These are phyloP conservation scores for Ophiostoma sp. DNA, from an alignment of 2,329 filamentous ascomycete genomes.

Conservation along the genomic window DNA sequence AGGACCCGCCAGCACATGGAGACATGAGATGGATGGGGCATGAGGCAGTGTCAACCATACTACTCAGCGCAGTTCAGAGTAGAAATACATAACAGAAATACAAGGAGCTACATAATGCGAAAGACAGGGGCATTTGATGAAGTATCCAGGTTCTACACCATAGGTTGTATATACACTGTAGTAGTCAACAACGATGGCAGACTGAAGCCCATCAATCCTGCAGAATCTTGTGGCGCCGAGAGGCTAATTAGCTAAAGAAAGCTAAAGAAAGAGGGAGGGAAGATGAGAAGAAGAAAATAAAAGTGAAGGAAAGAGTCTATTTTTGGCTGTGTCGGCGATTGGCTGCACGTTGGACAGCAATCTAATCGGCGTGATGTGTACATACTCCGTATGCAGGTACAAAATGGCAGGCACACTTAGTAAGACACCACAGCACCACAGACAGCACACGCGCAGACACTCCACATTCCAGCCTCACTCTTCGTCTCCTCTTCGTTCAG, in stretches of 20 bases:
- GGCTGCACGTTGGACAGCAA: neutral
- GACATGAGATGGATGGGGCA: neutral
- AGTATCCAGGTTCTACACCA: too few species aligned
- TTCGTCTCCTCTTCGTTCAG: neutral
- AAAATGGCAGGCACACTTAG: neutral
- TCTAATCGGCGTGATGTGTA: neutral
- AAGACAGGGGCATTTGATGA: neutral
- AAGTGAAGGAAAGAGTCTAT: neutral
- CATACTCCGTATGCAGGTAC: neutral
- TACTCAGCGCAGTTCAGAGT: neutral
- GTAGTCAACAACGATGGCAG: neutral
- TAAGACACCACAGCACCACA: neutral
- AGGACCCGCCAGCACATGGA: neutral
- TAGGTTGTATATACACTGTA: too few species aligned
- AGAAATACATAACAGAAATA: neutral
- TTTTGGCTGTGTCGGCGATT: neutral
- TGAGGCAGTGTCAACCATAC: neutral
- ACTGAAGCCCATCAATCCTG: neutral
- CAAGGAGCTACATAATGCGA: neutral
- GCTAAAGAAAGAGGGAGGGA: neutral
- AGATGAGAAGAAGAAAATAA: neutral
- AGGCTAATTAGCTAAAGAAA: neutral
- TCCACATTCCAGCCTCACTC: slow-evolving; percentile 1
- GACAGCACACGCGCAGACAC: neutral
- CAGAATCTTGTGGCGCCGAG: neutral